Evolutionary conservation across 768 basidiomycete species (phyloP).

Genomic region (Kwoniella sp.): DNA sequence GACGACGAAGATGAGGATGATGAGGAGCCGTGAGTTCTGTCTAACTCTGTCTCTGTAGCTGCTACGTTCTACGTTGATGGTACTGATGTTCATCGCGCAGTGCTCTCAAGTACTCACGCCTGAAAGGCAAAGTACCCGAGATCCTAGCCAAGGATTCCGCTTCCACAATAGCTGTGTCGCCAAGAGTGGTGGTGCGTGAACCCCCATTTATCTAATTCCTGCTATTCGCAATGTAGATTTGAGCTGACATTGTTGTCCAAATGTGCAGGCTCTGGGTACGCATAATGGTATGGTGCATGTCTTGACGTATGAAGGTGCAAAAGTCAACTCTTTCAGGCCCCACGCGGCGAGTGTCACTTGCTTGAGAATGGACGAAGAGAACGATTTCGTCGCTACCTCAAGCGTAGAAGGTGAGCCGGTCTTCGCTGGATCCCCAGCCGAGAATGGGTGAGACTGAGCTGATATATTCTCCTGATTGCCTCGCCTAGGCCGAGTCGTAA

Average conservation of each 20-base stretch:
- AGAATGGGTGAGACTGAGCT: too few species aligned
- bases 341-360: conserved; percentile 86
- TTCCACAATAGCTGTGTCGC: conserved; percentile 75
- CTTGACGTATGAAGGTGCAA: conserved; percentile 73
- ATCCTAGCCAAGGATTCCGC: conserved; percentile 86
- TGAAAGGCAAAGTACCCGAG: conserved; percentile 71
- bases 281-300: conserved; percentile 91
- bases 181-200: conserved; percentile 70
- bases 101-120: conserved; percentile 81
- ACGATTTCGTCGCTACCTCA: conserved; percentile 87
- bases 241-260: conserved; percentile 19
- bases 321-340: conserved; percentile 85
- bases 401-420: conserved; percentile 80
- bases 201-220: neutral
- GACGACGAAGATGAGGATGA: conserved; percentile 60
- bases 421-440: neutral
- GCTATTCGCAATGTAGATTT: neutral
- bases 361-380: conserved; percentile 77
- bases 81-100: conserved; percentile 21
- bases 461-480: neutral
- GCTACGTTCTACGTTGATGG: neutral
- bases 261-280: conserved; percentile 78
- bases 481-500: conserved; percentile 82
- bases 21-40: conserved; percentile 73
- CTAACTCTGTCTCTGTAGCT: neutral